phyloP scores from a whole-genome alignment of 495 filamentous ascomycete genomes.

The Penicillium riverlandense region DNA sequence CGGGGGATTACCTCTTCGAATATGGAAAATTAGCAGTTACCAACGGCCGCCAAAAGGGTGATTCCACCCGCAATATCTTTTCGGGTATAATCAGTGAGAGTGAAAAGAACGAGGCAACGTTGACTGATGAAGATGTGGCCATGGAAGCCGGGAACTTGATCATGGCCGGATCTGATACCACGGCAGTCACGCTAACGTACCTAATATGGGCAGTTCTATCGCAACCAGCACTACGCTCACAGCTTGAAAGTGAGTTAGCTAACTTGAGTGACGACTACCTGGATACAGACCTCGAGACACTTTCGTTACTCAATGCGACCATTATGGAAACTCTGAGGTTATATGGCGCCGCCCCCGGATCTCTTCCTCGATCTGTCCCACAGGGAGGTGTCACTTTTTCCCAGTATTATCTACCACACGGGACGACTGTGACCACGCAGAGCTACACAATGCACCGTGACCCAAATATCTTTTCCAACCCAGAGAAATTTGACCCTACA shows the following conservation, averaged over 20 bases:
- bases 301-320: constrained; percentile 37
- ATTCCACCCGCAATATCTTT: constrained; percentile 3
- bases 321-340: constrained; percentile 48
- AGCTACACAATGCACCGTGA: constrained; percentile 17
- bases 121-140: constrained; percentile 24
- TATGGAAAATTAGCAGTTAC: constrained; percentile 3
- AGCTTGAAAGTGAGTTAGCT: constrained; percentile 16
- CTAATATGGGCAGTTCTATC: constrained; percentile 21
- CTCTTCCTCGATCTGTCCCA: constrained; percentile 20
- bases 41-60: constrained; percentile 2
- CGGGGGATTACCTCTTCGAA: constrained; percentile 2
- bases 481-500: constrained; percentile 12
- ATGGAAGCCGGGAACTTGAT: constrained; percentile 29
- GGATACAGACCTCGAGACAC: constrained; percentile 22
- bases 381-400: constrained; percentile 11
- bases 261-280: constrained; percentile 5
- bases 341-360: constrained; percentile 36
- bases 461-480: constrained; percentile 10
- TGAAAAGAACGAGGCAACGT: constrained; percentile 14
- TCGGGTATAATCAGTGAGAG: constrained; percentile 22
- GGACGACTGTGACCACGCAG: constrained; percentile 13
- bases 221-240: not conserved
- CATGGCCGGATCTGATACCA: constrained; percentile 39
- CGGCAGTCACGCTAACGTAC: constrained; percentile 34
- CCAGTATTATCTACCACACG: constrained; percentile 12